A percentile compares a stretch with the other conserved stretches of the same genome.
phyloP scores from a whole-genome alignment of 208 protist species.

The Crithidia expoeki region DNA sequence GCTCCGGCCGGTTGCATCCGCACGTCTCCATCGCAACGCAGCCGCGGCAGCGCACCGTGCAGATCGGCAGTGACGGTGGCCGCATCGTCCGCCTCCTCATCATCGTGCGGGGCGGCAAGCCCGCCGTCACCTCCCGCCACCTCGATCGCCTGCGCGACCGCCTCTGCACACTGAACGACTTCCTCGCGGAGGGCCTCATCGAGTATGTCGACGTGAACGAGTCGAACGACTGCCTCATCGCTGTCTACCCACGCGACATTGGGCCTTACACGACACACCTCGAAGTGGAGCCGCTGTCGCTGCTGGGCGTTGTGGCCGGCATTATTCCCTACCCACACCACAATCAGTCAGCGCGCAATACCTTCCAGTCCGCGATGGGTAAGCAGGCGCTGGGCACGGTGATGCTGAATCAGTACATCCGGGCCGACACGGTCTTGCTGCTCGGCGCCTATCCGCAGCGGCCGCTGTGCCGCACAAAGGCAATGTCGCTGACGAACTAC shows the following conservation, averaged over 20 bases:
- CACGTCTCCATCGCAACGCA: slow-evolving; percentile 87
- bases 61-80: slow-evolving; percentile 90
- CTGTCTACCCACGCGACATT: slow-evolving; percentile 93
- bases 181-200: slow-evolving; percentile 93
- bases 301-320: slow-evolving; percentile 93
- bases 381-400: slow-evolving; percentile 99
- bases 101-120: slow-evolving; percentile 62
- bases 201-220: slow-evolving; percentile 99
- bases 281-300: slow-evolving; percentile 91
- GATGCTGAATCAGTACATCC: slow-evolving; percentile 94
- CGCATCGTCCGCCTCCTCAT: slow-evolving; percentile 82
- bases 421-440: slow-evolving; percentile 99
- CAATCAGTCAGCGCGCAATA: slow-evolving; percentile 99
- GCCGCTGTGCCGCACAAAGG: slow-evolving; percentile 96
- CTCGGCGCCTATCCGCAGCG: slow-evolving; percentile 98
- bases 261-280: slow-evolving; percentile 90
- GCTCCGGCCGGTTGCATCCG: slow-evolving; percentile 80
- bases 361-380: slow-evolving; percentile 99
- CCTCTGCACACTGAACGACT: slow-evolving; percentile 83
- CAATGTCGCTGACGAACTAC: slow-evolving; percentile 96
- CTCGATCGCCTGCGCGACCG: slow-evolving; percentile 61
- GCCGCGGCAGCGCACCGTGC: slow-evolving; percentile 75
- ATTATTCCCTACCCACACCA: slow-evolving; percentile 99
- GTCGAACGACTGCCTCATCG: slow-evolving; percentile 97
- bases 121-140: slow-evolving; percentile 64